phyloP scores from a whole-genome alignment of 495 filamentous ascomycete species.

The Aspergillus haitiensis region DNA sequence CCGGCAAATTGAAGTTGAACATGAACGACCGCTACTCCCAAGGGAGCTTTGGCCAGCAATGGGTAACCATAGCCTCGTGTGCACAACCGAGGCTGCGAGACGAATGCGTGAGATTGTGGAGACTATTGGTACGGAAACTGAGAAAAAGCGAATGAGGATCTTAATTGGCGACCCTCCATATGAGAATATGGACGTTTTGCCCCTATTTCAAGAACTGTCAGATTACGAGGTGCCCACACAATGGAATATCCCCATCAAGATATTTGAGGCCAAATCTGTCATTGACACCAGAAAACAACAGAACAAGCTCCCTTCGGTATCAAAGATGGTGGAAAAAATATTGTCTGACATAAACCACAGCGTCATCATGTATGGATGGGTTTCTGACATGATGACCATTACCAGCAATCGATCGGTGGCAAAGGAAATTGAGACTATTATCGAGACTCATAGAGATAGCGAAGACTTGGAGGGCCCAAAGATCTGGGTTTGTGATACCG shows the following conservation, averaged over 20 bases:
- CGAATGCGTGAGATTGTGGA: slow-evolving; percentile 68
- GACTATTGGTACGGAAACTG: slow-evolving; percentile 63
- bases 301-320: slow-evolving; percentile 39
- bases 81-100: slow-evolving; percentile 60
- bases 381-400: slow-evolving; percentile 57
- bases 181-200: slow-evolving; percentile 24
- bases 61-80: slow-evolving; percentile 53
- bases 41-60: slow-evolving; percentile 65
- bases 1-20: slow-evolving; percentile 66
- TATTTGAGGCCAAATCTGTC: slow-evolving; percentile 40
- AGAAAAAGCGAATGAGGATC: slow-evolving; percentile 56
- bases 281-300: slow-evolving; percentile 32
- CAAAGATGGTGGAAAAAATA: slow-evolving; percentile 40
- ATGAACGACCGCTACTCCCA: slow-evolving; percentile 57
- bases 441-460: slow-evolving; percentile 44
- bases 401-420: slow-evolving; percentile 65
- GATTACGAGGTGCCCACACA: slow-evolving; percentile 50
- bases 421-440: slow-evolving; percentile 58
- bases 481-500: slow-evolving; percentile 63
- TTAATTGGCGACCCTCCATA: slow-evolving; percentile 46
- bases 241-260: slow-evolving; percentile 53
- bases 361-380: slow-evolving; percentile 72
- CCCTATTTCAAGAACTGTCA: slow-evolving; percentile 51
- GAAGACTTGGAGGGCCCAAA: slow-evolving; percentile 52
- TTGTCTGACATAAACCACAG: slow-evolving; percentile 63